Percentiles rank a stretch among this genome's conserved stretches.
Evolutionary conservation across 2,329 filamentous ascomycete species (phyloP).

Genomic region (Xylariaceae sp.): DNA sequence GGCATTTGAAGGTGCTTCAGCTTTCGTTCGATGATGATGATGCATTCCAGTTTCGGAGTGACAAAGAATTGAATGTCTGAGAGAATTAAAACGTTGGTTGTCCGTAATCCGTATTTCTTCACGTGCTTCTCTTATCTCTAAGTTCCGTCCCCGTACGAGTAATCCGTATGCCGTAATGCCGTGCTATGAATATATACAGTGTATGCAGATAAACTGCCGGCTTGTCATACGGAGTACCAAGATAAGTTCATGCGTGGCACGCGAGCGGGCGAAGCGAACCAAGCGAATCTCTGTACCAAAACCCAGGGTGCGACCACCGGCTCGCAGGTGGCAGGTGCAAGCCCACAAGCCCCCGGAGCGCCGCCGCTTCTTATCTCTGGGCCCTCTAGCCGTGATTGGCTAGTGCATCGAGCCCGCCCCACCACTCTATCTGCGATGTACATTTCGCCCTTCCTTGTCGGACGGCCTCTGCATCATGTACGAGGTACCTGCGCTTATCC

Average conservation of each 20-base stretch:
- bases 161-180: too few relatives aligned
- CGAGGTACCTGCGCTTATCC: not conserved
- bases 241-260: not conserved
- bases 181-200: too few relatives aligned
- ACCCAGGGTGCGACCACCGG: not conserved
- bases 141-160: too few relatives aligned
- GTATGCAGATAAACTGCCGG: too few relatives aligned
- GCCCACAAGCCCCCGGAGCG: not conserved
- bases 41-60: too few relatives aligned
- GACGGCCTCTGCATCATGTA: not conserved
- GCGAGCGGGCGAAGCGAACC: not conserved
- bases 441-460: not conserved
- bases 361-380: not conserved
- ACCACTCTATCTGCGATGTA: not conserved
- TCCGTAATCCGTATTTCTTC: too few relatives aligned
- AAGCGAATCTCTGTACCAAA: not conserved
- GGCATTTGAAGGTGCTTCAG: too few relatives aligned
- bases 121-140: too few relatives aligned
- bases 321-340: not conserved
- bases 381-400: not conserved
- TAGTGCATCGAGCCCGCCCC: not conserved
- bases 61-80: too few relatives aligned
- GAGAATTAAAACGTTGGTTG: too few relatives aligned
- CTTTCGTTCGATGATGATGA: too few relatives aligned
- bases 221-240: too few relatives aligned